Evolutionary conservation across 1,139 yeast species (phyloP).

Genomic region (Yarrowia galli): DNA sequence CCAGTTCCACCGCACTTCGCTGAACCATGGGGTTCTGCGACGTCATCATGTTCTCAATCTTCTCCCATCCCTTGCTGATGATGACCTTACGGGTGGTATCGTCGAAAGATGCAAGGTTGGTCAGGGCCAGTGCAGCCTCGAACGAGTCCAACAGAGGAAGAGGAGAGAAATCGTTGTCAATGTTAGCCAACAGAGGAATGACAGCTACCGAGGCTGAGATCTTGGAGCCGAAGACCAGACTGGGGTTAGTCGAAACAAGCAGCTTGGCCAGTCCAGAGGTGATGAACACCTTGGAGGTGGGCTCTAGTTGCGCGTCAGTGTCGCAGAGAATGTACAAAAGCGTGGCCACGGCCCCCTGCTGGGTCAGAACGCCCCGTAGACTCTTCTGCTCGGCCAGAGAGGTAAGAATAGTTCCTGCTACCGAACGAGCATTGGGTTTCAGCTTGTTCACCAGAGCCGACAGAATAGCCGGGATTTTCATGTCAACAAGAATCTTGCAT

Average conservation of each 20-base stretch:
- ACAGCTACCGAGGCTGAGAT: slow-evolving; percentile 50
- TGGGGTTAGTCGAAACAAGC: slow-evolving; percentile 51
- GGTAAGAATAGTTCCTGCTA: slow-evolving; percentile 48
- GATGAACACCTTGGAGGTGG: slow-evolving; percentile 38
- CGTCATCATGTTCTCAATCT: slow-evolving; percentile 52
- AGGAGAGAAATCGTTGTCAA: slow-evolving; percentile 44
- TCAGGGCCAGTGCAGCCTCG: slow-evolving; percentile 58
- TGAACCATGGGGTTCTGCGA: slow-evolving; percentile 50
- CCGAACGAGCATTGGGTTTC: slow-evolving; percentile 47
- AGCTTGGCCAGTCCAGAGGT: slow-evolving; percentile 49
- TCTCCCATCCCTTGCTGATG: slow-evolving; percentile 52
- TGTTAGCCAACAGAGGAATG: slow-evolving; percentile 48
- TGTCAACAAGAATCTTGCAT: slow-evolving; percentile 45
- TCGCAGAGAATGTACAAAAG: slow-evolving; percentile 46
- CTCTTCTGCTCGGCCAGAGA: slow-evolving; percentile 49
- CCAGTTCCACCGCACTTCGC: slow-evolving; percentile 52
- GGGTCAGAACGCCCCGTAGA: slow-evolving; percentile 46
- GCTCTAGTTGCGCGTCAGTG: slow-evolving; percentile 40
- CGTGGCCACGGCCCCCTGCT: slow-evolving; percentile 52
- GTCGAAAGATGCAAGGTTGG: slow-evolving; percentile 57
- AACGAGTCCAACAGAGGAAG: slow-evolving; percentile 53
- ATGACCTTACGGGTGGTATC: slow-evolving; percentile 51
- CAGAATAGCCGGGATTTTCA: slow-evolving; percentile 46
- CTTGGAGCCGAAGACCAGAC: slow-evolving; percentile 50
- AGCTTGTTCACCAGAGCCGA: slow-evolving; percentile 46